Evolutionary conservation across 495 filamentous ascomycete species (phyloP).

Genomic region (Trypethelium eluteriae): DNA sequence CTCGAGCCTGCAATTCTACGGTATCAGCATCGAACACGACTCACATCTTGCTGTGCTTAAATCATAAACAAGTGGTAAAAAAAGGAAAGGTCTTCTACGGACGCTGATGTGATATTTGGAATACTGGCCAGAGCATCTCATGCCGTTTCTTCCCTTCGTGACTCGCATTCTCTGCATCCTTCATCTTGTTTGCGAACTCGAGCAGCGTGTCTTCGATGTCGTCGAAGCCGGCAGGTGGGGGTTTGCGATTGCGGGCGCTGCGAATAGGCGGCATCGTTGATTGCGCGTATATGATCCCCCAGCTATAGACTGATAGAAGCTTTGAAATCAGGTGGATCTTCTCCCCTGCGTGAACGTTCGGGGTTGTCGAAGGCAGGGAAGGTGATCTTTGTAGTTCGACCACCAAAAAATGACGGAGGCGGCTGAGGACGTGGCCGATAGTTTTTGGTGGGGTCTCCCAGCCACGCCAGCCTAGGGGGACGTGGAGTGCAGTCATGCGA

Average conservation of each 20-base stretch:
- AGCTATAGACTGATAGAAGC: too few relatives aligned
- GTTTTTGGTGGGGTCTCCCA: too few relatives aligned
- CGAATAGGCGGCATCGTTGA: conserved; percentile 80
- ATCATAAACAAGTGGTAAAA: neutral
- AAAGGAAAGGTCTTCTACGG: conserved; percentile 27
- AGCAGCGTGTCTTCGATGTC: conserved; percentile 95
- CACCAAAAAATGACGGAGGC: too few relatives aligned
- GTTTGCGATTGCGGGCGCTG: conserved; percentile 67
- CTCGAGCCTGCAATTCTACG: conserved; percentile 48
- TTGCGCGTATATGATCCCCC: conserved; percentile 31
- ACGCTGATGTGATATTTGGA: conserved; percentile 95
- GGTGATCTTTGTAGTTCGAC: too few relatives aligned
- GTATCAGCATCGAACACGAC: neutral
- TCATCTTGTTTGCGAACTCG: conserved; percentile 97
- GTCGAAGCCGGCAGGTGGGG: conserved; percentile 89
- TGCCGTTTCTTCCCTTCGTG: conserved; percentile 74
- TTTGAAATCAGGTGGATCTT: too few relatives aligned
- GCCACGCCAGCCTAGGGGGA: too few relatives aligned
- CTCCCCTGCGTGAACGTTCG: too few relatives aligned
- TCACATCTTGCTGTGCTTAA: too few relatives aligned
- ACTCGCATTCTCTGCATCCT: conserved; percentile 79
- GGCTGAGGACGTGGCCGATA: too few relatives aligned
- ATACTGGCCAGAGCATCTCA: conserved; percentile 91
- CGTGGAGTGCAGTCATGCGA: too few relatives aligned
- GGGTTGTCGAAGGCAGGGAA: too few relatives aligned